A percentile compares a stretch with the other conserved stretches of the same genome.
These are phyloP conservation scores for Cytospora paraplurivora DNA, from an alignment of 2,329 filamentous ascomycete genomes.

Conservation along the genomic window DNA sequence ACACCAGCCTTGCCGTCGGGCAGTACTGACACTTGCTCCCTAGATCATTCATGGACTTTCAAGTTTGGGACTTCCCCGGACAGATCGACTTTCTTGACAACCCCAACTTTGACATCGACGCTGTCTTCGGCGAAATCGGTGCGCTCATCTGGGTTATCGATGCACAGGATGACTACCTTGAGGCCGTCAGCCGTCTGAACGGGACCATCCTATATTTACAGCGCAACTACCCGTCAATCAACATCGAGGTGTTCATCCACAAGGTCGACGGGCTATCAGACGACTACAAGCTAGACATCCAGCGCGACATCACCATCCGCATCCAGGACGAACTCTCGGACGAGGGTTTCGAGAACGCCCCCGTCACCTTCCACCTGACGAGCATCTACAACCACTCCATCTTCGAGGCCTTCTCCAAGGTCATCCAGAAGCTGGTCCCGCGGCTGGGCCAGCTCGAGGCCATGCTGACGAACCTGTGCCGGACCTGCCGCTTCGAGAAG, in stretches of 20 bases:
- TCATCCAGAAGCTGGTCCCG: constrained; percentile 96
- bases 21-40: constrained; percentile 24
- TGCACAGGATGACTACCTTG: constrained; percentile 95
- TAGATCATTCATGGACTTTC: constrained; percentile 98
- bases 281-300: constrained; percentile 94
- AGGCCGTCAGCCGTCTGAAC: constrained; percentile 85
- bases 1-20: not conserved
- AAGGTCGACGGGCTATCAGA: constrained; percentile 98
- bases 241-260: constrained; percentile 98
- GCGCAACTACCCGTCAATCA: constrained; percentile 86
- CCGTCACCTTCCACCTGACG: constrained; percentile 92
- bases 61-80: constrained; percentile 96
- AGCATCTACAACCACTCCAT: constrained; percentile 97
- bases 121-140: constrained; percentile 91
- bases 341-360: constrained; percentile 88
- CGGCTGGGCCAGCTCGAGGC: constrained; percentile 91
- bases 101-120: constrained; percentile 84
- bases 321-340: constrained; percentile 96
- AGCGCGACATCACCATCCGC: constrained; percentile 92
- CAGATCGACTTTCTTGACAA: constrained; percentile 89
- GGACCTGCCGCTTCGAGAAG: constrained; percentile 94
- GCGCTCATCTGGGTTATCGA: constrained; percentile 98
- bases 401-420: constrained; percentile 97
- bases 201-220: constrained; percentile 87
- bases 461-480: constrained; percentile 90